phyloP scores from a whole-genome alignment of 306 rosid species.

The Prosopis cineraria region DNA sequence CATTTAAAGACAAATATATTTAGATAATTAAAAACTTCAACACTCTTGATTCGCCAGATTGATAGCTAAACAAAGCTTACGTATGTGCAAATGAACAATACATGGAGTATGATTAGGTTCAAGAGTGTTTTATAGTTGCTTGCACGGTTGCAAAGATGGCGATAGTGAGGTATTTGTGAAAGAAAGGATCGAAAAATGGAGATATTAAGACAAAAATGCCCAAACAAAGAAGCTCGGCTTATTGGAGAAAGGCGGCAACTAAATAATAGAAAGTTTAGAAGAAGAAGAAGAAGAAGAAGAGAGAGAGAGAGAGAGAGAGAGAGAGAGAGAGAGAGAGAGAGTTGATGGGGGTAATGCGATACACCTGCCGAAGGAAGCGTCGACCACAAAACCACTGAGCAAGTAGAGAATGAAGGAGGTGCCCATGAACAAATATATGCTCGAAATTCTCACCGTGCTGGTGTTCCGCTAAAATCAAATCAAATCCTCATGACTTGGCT shows the following conservation, averaged over 20 bases:
- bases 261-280: no score
- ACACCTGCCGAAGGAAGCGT: slow-evolving; percentile 85
- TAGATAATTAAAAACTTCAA: neutral
- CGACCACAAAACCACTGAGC: slow-evolving; percentile 86
- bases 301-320: no score
- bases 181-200: neutral
- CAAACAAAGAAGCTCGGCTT: neutral
- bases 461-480: slow-evolving; percentile 74
- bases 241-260: no score
- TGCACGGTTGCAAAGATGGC: slow-evolving; percentile 81
- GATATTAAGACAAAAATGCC: no score
- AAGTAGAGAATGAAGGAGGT: slow-evolving; percentile 91
- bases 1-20: no score
- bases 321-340: no score
- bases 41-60: neutral
- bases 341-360: no score
- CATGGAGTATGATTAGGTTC: neutral
- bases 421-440: slow-evolving; percentile 90
- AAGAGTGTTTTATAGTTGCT: slow-evolving; percentile 66
- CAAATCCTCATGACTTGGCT: slow-evolving; percentile 63
- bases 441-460: slow-evolving; percentile 79
- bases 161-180: slow-evolving; percentile 72
- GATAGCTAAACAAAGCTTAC: neutral
- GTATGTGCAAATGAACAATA: neutral
- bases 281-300: no score